Percentiles rank a stretch among this genome's conserved stretches.
Conservation (phyloP, 495 filamentous ascomycete genomes). For the Cetradonia linearis region DNA sequence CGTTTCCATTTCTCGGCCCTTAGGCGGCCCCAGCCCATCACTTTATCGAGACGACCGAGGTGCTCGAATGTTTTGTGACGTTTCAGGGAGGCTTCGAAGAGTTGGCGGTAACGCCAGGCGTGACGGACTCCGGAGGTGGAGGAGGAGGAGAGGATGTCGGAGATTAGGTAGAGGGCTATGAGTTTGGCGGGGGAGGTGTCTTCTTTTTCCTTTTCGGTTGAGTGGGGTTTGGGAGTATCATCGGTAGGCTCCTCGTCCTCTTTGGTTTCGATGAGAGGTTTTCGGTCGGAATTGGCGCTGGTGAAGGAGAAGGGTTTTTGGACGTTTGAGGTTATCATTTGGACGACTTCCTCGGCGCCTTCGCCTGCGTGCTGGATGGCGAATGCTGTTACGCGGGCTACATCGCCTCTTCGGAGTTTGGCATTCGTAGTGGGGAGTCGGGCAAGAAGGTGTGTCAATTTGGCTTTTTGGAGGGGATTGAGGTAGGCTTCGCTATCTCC, state of each 20-base stretch:
- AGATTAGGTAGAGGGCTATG: conserved; percentile 75
- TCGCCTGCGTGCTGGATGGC: conserved; percentile 76
- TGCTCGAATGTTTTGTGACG: conserved; percentile 65
- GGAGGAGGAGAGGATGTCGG: conserved; percentile 78
- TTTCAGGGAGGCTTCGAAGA: conserved; percentile 70
- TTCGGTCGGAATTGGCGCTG: conserved; percentile 45
- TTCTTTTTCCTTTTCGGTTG: conserved; percentile 34
- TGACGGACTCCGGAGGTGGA: conserved; percentile 74
- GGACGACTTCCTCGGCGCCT: conserved; percentile 78
- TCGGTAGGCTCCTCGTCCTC: conserved; percentile 27
- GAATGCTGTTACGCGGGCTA: conserved; percentile 78
- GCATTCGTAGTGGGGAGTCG: conserved; percentile 68
- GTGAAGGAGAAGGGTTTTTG: conserved; percentile 55
- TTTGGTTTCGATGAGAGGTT: conserved; percentile 5
- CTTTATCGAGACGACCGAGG: conserved; percentile 67
- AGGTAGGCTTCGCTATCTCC: conserved; percentile 63
- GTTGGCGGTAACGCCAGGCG: conserved; percentile 80
- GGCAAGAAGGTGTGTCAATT: conserved; percentile 66
- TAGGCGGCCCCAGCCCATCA: conserved; percentile 70
- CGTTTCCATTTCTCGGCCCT: conserved; percentile 86
- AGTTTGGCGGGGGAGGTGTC: conserved; percentile 68
- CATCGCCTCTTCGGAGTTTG: conserved; percentile 71
- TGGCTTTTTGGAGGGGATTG: conserved; percentile 74
- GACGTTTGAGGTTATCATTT: conserved; percentile 76
- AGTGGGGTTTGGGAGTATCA: conserved; percentile 12